Base-by-base conservation (phyloP, 2,329 filamentous ascomycete species). In the Clarireedia paspali region DNA sequence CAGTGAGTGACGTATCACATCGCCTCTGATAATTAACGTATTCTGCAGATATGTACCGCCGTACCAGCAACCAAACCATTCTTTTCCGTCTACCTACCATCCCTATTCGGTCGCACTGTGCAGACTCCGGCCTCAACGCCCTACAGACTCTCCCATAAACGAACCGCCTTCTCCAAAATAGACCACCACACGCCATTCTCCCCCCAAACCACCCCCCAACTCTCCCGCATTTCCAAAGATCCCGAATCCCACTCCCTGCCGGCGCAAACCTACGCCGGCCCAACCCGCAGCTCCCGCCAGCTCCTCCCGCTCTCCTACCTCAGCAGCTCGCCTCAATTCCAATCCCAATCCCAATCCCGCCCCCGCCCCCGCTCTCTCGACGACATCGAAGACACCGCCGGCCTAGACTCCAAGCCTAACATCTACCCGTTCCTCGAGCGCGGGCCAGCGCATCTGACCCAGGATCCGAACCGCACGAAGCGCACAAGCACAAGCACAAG, bases 61-160 rank as follows among this genome's bases (percentile, higher is more conserved):
- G 64, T 74, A 12, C 73, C 74, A 1, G 70, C 73, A 4, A 72
- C 71, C 4, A 75, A 73, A 46, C 73, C 72, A 3, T 74, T 76
- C 62, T 74, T 75, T 55, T 62, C 66, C n/a, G 64, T 63, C 12
- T 70, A 71, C 57, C 60, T 74, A 14, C 71, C 72, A 4, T 47
- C 48, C 12, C 30, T 56, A 15, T 53, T 53, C 2, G 54, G 49
- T 14, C 34, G 45, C 30, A 9, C 17, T 3, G 14, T 17, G 6
- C 39, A 20, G 9, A 42, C 39, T 5, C n/a, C 15, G 12, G 17
- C 15, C 23, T 23, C 40, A 7, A 20, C 40, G 20, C 24, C 24
- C 26, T n/a, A 36, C 14, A 55, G 27, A 17, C 15, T 26, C 17
- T 15, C 53, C 4, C 20, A 24, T 4, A 34, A 49, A 17, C 26